Percentiles rank a stretch among this genome's conserved stretches.
phyloP scores from a whole-genome alignment of 1,284 basidiomycete genomes.

The Heliocybe sulcata region DNA sequence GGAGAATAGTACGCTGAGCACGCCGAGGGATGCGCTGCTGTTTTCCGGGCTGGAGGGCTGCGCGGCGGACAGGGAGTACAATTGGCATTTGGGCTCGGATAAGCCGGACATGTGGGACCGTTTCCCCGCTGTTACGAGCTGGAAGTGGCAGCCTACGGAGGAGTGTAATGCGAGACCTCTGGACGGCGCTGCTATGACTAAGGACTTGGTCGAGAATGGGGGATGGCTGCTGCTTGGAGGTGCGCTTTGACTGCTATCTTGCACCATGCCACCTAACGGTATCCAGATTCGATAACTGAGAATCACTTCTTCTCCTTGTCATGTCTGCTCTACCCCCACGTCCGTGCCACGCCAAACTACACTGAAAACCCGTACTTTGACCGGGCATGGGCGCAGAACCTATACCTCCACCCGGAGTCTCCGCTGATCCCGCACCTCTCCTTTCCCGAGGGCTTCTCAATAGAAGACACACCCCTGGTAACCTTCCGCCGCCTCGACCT shows the following conservation, averaged over 20 bases:
- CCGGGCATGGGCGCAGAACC: slow-evolving; percentile 53
- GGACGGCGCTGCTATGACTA: slow-evolving; percentile 33
- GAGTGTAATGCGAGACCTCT: slow-evolving; percentile 34
- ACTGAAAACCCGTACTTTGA: slow-evolving; percentile 45
- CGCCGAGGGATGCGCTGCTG: slow-evolving; percentile 32
- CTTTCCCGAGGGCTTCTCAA: slow-evolving; percentile 44
- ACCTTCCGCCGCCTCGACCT: slow-evolving; percentile 60
- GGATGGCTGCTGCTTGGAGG: slow-evolving; percentile 62
- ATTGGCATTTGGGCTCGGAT: slow-evolving; percentile 55
- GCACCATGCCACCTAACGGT: neutral
- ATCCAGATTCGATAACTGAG: slow-evolving; percentile 55
- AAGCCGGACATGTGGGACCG: slow-evolving; percentile 36
- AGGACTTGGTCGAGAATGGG: slow-evolving; percentile 55
- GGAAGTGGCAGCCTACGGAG: slow-evolving; percentile 40
- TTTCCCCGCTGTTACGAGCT: slow-evolving; percentile 43
- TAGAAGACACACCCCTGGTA: slow-evolving; percentile 49
- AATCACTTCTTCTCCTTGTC: slow-evolving; percentile 68
- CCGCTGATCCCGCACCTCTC: slow-evolving; percentile 32
- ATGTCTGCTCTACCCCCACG: slow-evolving; percentile 56
- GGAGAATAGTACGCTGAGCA: slow-evolving; percentile 23
- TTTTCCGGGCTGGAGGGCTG: slow-evolving; percentile 53
- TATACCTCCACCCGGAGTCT: slow-evolving; percentile 51
- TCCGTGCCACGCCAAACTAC: slow-evolving; percentile 55
- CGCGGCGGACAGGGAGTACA: slow-evolving; percentile 50
- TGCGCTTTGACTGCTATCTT: slow-evolving; percentile 20